Evolutionary conservation across 2,329 filamentous ascomycete genomes (phyloP), one percentile per base, ranked within the genome.

Genomic region (Elsinoe australis): DNA sequence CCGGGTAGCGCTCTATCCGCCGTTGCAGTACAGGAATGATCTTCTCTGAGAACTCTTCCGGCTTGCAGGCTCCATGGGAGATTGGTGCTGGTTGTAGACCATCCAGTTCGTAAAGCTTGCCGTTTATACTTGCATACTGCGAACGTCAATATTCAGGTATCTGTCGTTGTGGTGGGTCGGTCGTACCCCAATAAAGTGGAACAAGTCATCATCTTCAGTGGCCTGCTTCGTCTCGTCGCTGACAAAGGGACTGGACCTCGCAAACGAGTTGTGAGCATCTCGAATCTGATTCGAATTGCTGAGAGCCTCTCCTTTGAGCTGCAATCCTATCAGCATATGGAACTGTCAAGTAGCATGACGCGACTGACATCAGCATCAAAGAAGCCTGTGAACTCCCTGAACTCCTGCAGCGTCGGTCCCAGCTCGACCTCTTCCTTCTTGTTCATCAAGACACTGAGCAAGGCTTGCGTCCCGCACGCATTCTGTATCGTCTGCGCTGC

Each of bases 401-500:
- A 95, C 52, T 86, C 81, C 53, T 70, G 69, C 55, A 95, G 73
- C 55, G 79, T 73, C 2, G 71, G 63, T 47, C 89, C 89, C 53
- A 95, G 80, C 26, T 88, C 76, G 42, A 95, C 75, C 34, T 76
- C 70, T 15, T 56, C 57, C 3, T 56, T 55, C 66, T 94, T 85
- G 71, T 98, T 98, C 56, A 98, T 73, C 24, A 96, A 76, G 48
- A 96, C 86, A 47, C 85, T 92, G 32, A 98, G 78, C 38, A 98
- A 79, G 3, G 92, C 92, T 67, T 98, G 92, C 12, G 92, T 98
- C 35, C 89, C 92, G 69, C 92, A 98, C 5, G 92, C 92, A 67
- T 98, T 98, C 68, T 96, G 90, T 64, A 98, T 98, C 3, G 90
- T 96, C 71, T 98, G 92, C 22, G 83, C 82, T 3, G 92, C 92